These are phyloP conservation scores for Sclerotinia trifoliorum DNA, from an alignment of 2,329 filamentous ascomycete species.

Conservation along the genomic window DNA sequence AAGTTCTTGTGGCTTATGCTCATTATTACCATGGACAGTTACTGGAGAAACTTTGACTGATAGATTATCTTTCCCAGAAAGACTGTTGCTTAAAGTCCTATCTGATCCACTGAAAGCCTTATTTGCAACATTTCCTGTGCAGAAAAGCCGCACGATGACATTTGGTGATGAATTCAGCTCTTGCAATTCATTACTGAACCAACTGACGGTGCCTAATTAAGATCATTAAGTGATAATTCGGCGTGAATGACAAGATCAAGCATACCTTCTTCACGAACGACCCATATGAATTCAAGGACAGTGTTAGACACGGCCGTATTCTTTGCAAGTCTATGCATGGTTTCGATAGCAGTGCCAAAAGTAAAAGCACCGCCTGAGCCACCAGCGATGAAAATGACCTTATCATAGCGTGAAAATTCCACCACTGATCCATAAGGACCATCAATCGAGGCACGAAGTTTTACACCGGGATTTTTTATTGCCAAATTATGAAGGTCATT, in stretches of 20 bases:
- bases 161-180: slow-evolving; percentile 35
- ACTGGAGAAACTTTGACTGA: background rate
- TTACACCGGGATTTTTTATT: slow-evolving; percentile 48
- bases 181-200: slow-evolving; percentile 35
- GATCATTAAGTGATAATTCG: background rate
- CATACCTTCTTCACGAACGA: slow-evolving; percentile 47
- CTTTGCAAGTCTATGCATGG: slow-evolving; percentile 43
- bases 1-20: background rate
- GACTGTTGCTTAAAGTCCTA: background rate
- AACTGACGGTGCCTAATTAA: slow-evolving; percentile 9
- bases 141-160: slow-evolving; percentile 38
- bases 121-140: slow-evolving; percentile 28
- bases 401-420: slow-evolving; percentile 51
- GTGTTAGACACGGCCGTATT: slow-evolving; percentile 35
- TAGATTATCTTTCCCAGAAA: background rate
- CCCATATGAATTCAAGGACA: slow-evolving; percentile 51
- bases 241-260: background rate
- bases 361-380: slow-evolving; percentile 62
- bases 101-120: background rate
- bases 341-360: slow-evolving; percentile 49
- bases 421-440: slow-evolving; percentile 59
- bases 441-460: slow-evolving; percentile 54
- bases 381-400: slow-evolving; percentile 58
- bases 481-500: slow-evolving; percentile 54
- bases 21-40: background rate